Evolutionary conservation across 306 rosid species (phyloP).

Genomic region (Trifolium dubium): DNA sequence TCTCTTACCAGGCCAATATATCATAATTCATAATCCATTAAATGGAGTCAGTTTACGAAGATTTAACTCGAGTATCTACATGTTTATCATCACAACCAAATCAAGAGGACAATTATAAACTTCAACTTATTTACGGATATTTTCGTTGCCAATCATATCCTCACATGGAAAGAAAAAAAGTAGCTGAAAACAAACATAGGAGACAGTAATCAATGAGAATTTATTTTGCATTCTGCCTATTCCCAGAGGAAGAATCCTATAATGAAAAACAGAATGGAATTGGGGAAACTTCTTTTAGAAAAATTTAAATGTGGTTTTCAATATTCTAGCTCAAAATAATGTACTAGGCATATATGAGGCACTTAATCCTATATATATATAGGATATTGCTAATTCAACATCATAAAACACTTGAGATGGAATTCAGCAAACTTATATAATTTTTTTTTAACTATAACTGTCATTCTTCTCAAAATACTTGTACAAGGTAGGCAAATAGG

Average conservation of each 20-base stretch:
- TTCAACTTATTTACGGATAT: constrained; percentile 22
- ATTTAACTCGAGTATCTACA: constrained; percentile 27
- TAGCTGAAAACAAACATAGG: neutral
- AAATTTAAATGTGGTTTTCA: neutral
- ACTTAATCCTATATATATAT: neutral
- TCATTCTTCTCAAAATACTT: neutral
- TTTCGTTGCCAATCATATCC: constrained; percentile 2
- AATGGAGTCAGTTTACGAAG: constrained; percentile 1
- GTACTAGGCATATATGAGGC: neutral
- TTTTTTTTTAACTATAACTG: no score
- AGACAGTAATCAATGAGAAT: constrained; percentile 4
- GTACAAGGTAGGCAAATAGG: constrained; percentile 4
- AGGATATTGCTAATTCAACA: constrained; percentile 18
- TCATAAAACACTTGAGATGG: constrained; percentile 18
- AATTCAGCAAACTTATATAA: neutral
- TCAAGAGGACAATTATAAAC: constrained; percentile 19
- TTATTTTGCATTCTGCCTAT: constrained; percentile 18
- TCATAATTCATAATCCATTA: constrained; percentile 36
- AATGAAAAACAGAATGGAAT: constrained; percentile 13
- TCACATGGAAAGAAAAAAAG: neutral
- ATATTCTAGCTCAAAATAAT: constrained; percentile 15
- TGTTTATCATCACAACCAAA: constrained; percentile 21
- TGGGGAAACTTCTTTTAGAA: neutral
- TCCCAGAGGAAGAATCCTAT: constrained; percentile 12
- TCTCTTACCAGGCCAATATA: neutral